Percentiles rank a stretch among this genome's conserved stretches.
phyloP scores from a whole-genome alignment of 2,329 filamentous ascomycete species.

The Dryadomyces quercus-mongolicae region DNA sequence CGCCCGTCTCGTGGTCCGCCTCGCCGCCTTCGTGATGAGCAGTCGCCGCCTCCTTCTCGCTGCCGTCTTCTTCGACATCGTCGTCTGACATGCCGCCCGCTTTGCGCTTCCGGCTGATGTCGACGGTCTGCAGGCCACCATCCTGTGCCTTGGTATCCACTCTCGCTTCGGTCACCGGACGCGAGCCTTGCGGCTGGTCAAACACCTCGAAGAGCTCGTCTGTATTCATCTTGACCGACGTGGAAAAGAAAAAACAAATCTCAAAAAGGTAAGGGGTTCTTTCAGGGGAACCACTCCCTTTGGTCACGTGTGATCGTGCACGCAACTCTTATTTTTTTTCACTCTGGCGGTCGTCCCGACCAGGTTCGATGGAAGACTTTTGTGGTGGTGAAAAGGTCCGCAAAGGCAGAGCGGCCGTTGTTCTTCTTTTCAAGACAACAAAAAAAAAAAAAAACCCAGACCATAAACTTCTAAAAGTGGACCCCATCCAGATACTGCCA shows the following conservation, averaged over 20 bases:
- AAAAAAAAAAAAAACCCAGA: not conserved
- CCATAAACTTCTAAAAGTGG: not conserved
- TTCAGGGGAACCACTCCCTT: not conserved
- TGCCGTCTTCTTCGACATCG: not conserved
- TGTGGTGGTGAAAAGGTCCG: no score
- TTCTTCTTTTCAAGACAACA: not conserved
- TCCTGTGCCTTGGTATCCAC: no score
- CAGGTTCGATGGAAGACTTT: no score
- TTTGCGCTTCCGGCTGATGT: conserved; percentile 56
- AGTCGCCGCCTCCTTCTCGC: conserved; percentile 16
- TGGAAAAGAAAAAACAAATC: not conserved
- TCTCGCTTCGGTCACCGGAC: conserved; percentile 10
- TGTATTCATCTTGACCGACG: conserved; percentile 31
- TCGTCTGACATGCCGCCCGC: conserved; percentile 49
- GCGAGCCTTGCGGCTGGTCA: conserved; percentile 53
- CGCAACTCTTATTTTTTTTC: no score
- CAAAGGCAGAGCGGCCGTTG: not conserved
- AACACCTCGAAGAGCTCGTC: conserved; percentile 78
- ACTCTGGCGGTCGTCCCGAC: no score
- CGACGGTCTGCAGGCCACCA: not conserved
- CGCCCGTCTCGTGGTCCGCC: conserved; percentile 13
- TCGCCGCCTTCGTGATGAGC: conserved; percentile 27
- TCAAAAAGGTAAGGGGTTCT: not conserved
- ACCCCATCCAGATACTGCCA: not conserved
- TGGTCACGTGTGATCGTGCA: no score